Evolutionary conservation across 495 filamentous ascomycete genomes (phyloP).

Genomic region (Jackrogersella multiformis): DNA sequence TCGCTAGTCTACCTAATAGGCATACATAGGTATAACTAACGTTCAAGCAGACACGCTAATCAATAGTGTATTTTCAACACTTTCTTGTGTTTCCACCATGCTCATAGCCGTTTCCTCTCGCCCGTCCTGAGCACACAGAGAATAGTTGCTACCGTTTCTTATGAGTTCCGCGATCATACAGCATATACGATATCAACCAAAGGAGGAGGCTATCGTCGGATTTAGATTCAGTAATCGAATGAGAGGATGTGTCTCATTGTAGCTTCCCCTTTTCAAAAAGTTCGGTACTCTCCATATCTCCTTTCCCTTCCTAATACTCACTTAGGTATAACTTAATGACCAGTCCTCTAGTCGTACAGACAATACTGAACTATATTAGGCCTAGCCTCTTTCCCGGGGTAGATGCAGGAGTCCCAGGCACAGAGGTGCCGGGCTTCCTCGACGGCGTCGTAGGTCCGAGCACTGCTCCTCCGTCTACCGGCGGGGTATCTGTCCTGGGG

Average conservation of each 20-base stretch:
- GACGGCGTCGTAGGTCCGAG: slow-evolving; percentile 43
- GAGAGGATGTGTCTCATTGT: neutral
- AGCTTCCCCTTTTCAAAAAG: too few species aligned
- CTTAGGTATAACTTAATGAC: too few species aligned
- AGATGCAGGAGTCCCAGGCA: slow-evolving; percentile 23
- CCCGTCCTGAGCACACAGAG: neutral
- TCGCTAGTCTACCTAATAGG: neutral
- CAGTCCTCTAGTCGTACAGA: too few species aligned
- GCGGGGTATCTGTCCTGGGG: slow-evolving; percentile 50
- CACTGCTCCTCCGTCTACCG: slow-evolving; percentile 33
- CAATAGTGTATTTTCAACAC: neutral
- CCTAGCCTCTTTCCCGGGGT: slow-evolving; percentile 13
- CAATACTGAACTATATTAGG: slow-evolving; percentile 10
- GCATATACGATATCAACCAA: too few species aligned
- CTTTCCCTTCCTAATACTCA: too few species aligned
- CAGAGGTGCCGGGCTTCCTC: slow-evolving; percentile 23
- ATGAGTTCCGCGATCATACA: too few species aligned
- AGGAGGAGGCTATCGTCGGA: too few species aligned
- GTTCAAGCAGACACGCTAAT: neutral
- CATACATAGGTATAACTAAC: neutral
- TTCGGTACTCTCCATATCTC: too few species aligned
- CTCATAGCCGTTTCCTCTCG: too few species aligned
- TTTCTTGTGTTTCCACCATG: neutral
- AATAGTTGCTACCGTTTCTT: too few species aligned
- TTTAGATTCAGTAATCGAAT: too few species aligned